Evolutionary conservation across 179 eudicot genomes (phyloP).

Genomic region (Pouteria campechiana): DNA sequence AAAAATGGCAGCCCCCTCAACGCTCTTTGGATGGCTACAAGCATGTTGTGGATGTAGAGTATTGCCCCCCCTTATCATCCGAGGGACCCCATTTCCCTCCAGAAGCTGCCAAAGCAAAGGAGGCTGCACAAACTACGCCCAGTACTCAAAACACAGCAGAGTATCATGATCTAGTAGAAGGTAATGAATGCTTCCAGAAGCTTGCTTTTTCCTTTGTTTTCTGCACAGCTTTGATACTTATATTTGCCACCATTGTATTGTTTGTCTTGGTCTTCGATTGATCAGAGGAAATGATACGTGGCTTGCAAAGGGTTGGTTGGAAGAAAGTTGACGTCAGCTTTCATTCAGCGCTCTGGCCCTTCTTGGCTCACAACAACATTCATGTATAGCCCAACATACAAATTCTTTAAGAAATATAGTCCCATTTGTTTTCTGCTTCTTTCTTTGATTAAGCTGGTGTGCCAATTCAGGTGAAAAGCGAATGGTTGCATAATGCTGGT

Average conservation of each 20-base stretch:
- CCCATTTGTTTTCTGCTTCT: not conserved
- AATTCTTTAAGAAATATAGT: too few species aligned
- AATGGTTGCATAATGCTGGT: slow-evolving; percentile 95
- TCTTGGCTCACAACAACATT: slow-evolving; percentile 92
- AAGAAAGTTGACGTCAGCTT: slow-evolving; percentile 96
- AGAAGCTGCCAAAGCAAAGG: slow-evolving; percentile 90
- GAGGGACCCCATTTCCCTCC: slow-evolving; percentile 72
- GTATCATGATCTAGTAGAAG: slow-evolving; percentile 94
- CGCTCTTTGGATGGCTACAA: slow-evolving; percentile 88
- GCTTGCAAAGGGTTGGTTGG: slow-evolving; percentile 87
- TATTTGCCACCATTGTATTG: too few species aligned
- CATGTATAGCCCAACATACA: slow-evolving; percentile 34
- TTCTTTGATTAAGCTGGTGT: not conserved
- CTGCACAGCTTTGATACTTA: too few species aligned
- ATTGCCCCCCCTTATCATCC: slow-evolving; percentile 65
- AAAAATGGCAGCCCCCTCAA: slow-evolving; percentile 56
- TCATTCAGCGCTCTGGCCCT: slow-evolving; percentile 93
- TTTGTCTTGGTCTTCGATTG: not conserved
- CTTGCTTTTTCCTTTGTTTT: too few species aligned
- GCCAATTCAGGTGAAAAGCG: slow-evolving; percentile 67
- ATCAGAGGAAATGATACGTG: slow-evolving; percentile 94
- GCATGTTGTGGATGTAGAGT: slow-evolving; percentile 89
- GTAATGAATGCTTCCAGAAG: too few species aligned
- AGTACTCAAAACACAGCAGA: slow-evolving; percentile 49
- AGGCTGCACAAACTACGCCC: slow-evolving; percentile 74